These are phyloP conservation scores for Cryptosporidium viatorum DNA, from an alignment of 169 alveolate species.

Conservation along the genomic window DNA sequence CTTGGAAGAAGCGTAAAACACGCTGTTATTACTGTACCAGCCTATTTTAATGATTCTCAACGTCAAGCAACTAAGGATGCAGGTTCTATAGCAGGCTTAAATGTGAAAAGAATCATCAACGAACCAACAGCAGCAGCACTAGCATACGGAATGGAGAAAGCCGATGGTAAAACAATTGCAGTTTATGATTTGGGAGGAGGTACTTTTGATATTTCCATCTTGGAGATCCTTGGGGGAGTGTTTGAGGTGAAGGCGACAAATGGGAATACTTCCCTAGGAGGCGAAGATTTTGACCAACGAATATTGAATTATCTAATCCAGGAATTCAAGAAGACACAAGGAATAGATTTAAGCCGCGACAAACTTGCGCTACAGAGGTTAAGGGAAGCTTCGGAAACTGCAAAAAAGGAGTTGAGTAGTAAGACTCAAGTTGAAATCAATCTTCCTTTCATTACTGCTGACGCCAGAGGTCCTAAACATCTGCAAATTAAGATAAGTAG, in stretches of 20 bases:
- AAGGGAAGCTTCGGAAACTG: slow-evolving; percentile 98
- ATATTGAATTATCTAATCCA: slow-evolving; percentile 92
- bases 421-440: slow-evolving; percentile 94
- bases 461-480: slow-evolving; percentile 97
- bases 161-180: slow-evolving; percentile 92
- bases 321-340: slow-evolving; percentile 95
- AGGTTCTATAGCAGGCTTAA: slow-evolving; percentile 95
- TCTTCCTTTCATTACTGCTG: slow-evolving; percentile 99
- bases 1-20: slow-evolving; percentile 93
- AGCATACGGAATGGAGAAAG: slow-evolving; percentile 98
- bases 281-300: slow-evolving; percentile 98
- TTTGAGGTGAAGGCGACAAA: slow-evolving; percentile 98
- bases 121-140: slow-evolving; percentile 99
- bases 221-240: slow-evolving; percentile 97
- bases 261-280: slow-evolving; percentile 99
- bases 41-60: slow-evolving; percentile 96
- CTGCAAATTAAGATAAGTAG: slow-evolving; percentile 94
- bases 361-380: slow-evolving; percentile 96
- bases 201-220: slow-evolving; percentile 97
- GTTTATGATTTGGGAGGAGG: slow-evolving; percentile 95
- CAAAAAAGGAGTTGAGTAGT: slow-evolving; percentile 96
- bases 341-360: slow-evolving; percentile 95
- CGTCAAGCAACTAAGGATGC: slow-evolving; percentile 98
- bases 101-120: slow-evolving; percentile 96
- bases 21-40: slow-evolving; percentile 98